Base-by-base conservation (phyloP, 192 early-diverging fungal genomes). In the Mortierella claussenii region DNA sequence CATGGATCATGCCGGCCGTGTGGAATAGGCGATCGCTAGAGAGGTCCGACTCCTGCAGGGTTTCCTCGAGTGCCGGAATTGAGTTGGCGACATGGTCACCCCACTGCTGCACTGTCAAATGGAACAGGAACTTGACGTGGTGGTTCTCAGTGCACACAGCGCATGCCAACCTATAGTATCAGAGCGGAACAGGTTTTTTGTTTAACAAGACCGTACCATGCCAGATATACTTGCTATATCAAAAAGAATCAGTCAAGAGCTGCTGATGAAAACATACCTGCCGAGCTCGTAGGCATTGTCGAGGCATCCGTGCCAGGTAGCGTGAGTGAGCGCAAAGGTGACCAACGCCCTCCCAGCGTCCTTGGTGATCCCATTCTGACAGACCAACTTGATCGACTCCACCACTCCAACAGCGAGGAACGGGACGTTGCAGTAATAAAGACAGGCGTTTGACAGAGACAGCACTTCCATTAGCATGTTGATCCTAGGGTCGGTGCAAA, bases 71-170 rank as follows among this genome's bases (percentile, higher is more conserved):
- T n/a, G 73, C 64, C 0, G 65, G 64, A 8, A 76, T 55, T 1
- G 73, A 76, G 48, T 76, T 76, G 12, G 73, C 63, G 36, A 76
- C 23, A 52, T 76, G 73, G 2, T 76, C 73, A 2, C 73, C 73
- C 73, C 73, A 76, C 17, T 76, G 73, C 40, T 76, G 73, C 13
- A 76, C 65, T 10, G 73, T 62, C 44, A 76, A 36, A 30, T 76
- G 23, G 28, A 67, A 67, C n/a, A 76, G 37, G 24, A 67, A 67
- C 37, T 67, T 76, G 52, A 76, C 73, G 15, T 76, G 61, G 12
- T 65, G 73, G 27, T 67, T 76, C 6, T 44, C 58, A n/a, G 49
- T 42, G 40, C 64, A 43, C 5, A 76, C 43, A 10, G 46, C 40
- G 36, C 52, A 67, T 2, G 73, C 57, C 46, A 76, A 40, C 37